Evolutionary conservation across 345 rosid species (phyloP), one percentile per base, ranked within the genome.

Genomic region (Eucalyptus leucophloia): DNA sequence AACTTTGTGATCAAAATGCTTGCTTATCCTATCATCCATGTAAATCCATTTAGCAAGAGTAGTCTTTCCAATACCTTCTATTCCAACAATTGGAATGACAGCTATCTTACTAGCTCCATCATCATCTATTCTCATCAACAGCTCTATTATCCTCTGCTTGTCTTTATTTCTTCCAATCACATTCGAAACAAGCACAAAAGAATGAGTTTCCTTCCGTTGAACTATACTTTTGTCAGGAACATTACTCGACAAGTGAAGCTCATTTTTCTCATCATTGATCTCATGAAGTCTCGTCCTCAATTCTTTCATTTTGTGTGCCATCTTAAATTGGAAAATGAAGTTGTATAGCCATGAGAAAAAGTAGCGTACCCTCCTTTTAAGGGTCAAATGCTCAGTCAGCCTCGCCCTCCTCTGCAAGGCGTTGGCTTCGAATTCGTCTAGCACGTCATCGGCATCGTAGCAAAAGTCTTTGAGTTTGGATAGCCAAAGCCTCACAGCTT

Each of bases 41-140:
- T 23, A 92, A 15, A 87, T 92, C 88, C 87, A 40, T 87, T 91
- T 89, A 8, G 89, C 93, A 45, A 92, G 89, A 23, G 90, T 86
- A 1, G 93, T 92, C 90, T 92, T 92, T 34, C 93, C 93, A 6
- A 90, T 54, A 15, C 93, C 92, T n/a, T 89, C 91, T 11, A 91
- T 87, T 60, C 92, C 91, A 16, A 90, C 60, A 9, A 91, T 67
- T 5, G 91, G 91, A 89, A 92, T 21, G 11, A 92, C 90, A 24
- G 62, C 21, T 15, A 92, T 28, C n/a, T 90, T 62, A 17, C 49
- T 15, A 26, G 32, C 53, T 23, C 8, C 82, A 2, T 19, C 85
- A 23, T 89, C 87, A 77, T 44, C 40, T 9, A 53, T 18, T 28
- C 47, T 5, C 32, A 88, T 86, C 81, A 92, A 18, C 28, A 47